Evolutionary conservation across 2,329 filamentous ascomycete species (phyloP).

Genomic region (Chaetomiaceae sp.): DNA sequence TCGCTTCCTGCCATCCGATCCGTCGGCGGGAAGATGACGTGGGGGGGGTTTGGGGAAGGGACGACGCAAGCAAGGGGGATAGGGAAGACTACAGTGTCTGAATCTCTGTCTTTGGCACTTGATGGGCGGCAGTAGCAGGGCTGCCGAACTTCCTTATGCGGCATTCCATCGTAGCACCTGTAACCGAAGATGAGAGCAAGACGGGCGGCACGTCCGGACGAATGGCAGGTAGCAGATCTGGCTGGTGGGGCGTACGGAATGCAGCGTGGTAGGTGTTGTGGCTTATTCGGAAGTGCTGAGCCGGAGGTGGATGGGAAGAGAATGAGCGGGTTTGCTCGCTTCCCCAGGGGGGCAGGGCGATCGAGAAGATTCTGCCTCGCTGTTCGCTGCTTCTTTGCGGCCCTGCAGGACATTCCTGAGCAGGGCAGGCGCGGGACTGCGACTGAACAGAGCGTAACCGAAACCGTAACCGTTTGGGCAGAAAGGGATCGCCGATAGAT

Average conservation of each 20-base stretch:
- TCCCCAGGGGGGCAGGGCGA: not conserved
- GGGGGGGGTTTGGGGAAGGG: not conserved
- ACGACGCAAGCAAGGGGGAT: not conserved
- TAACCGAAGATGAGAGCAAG: conserved; percentile 3
- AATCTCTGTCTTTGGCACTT: not conserved
- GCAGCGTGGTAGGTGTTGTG: conserved; percentile 9
- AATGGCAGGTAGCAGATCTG: conserved; percentile 4
- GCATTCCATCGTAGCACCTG: conserved; percentile 10
- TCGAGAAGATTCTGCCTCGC: not conserved
- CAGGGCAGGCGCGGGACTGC: not conserved
- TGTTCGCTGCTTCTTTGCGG: not conserved
- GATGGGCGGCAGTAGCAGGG: not conserved
- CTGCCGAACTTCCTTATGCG: conserved; percentile 6
- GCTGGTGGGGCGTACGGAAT: not conserved
- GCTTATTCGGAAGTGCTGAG: conserved; percentile 4
- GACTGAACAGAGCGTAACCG: not conserved
- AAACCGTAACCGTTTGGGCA: not conserved
- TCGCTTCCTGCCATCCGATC: not conserved
- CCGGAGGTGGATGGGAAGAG: not conserved
- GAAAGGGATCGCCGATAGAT: not conserved
- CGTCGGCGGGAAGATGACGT: conserved; percentile 2
- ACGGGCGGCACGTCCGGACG: conserved; percentile 3
- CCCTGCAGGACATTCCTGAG: not conserved
- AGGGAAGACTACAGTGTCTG: not conserved
- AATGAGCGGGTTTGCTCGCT: not conserved